These are phyloP conservation scores for Scedosporium aurantiacum DNA, from an alignment of 2,329 filamentous ascomycete genomes.

Conservation along the genomic window DNA sequence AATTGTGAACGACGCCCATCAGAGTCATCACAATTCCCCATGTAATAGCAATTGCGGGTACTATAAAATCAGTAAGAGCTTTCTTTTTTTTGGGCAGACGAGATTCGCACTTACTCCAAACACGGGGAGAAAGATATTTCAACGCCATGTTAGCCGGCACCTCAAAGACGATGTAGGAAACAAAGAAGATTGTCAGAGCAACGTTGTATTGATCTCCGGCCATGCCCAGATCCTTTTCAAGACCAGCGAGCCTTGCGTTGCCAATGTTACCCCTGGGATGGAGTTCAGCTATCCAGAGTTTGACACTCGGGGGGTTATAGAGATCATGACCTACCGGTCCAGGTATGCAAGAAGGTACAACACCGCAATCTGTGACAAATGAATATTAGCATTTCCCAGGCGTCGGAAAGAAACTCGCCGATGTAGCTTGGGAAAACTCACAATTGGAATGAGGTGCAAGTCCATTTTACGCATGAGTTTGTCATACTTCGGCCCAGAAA, in stretches of 20 bases:
- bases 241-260: slow-evolving; percentile 55
- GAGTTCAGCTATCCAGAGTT: not conserved
- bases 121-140: slow-evolving; percentile 61
- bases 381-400: not conserved
- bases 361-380: slow-evolving; percentile 39
- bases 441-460: slow-evolving; percentile 47
- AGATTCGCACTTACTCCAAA: slow-evolving; percentile 32
- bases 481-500: slow-evolving; percentile 36
- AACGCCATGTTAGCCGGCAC: slow-evolving; percentile 60
- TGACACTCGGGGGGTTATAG: not conserved
- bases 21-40: slow-evolving; percentile 57
- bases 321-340: slow-evolving; percentile 30
- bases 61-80: not conserved
- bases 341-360: slow-evolving; percentile 64
- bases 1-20: slow-evolving; percentile 40
- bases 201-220: slow-evolving; percentile 57
- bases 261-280: slow-evolving; percentile 21
- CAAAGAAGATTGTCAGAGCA: slow-evolving; percentile 58
- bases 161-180: slow-evolving; percentile 63
- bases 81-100: not conserved
- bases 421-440: not conserved
- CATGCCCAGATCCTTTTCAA: slow-evolving; percentile 51
- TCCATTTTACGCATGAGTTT: slow-evolving; percentile 53
- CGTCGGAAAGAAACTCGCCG: not conserved
- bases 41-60: slow-evolving; percentile 21